Conservation (phyloP, 345 rosid species). For the Pelargonium nanum region DNA sequence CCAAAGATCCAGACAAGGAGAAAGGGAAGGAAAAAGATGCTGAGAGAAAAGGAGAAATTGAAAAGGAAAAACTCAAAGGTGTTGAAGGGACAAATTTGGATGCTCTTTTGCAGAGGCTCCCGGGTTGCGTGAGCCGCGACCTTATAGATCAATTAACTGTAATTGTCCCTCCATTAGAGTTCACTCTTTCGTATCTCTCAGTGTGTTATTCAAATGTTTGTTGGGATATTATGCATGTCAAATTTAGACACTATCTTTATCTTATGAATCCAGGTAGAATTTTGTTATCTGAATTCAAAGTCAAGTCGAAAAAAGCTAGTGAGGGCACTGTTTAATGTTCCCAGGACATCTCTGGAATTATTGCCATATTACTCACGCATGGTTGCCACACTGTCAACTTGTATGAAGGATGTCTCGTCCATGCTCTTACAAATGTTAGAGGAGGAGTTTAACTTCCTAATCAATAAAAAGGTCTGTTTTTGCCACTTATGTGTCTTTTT, state of each 20-base stretch:
- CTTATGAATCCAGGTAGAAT: constrained; percentile 63
- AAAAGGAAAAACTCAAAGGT: constrained; percentile 83
- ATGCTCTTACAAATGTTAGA: constrained; percentile 91
- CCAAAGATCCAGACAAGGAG: constrained; percentile 37
- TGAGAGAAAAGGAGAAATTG: constrained; percentile 68
- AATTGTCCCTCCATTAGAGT: constrained; percentile 16
- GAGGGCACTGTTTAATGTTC: constrained; percentile 89
- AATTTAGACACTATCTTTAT: neutral
- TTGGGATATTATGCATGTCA: neutral
- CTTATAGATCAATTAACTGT: constrained; percentile 97
- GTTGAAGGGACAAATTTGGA: constrained; percentile 87
- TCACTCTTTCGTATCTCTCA: neutral
- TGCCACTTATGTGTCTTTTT: constrained; percentile 1
- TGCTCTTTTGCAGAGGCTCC: constrained; percentile 87
- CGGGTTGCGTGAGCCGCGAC: constrained; percentile 92
- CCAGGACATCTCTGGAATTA: constrained; percentile 93
- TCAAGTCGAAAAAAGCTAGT: constrained; percentile 89
- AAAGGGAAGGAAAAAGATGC: constrained; percentile 76
- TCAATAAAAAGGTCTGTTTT: constrained; percentile 74
- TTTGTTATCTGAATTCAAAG: constrained; percentile 92
- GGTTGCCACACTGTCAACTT: constrained; percentile 89
- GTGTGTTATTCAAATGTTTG: neutral
- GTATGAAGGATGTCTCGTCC: constrained; percentile 88
- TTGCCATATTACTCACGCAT: constrained; percentile 90
- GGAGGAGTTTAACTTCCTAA: constrained; percentile 92